These are phyloP conservation scores for Tillandsia leiboldiana DNA, from an alignment of 176 grass and related monocot genomes.

Conservation along the genomic window DNA sequence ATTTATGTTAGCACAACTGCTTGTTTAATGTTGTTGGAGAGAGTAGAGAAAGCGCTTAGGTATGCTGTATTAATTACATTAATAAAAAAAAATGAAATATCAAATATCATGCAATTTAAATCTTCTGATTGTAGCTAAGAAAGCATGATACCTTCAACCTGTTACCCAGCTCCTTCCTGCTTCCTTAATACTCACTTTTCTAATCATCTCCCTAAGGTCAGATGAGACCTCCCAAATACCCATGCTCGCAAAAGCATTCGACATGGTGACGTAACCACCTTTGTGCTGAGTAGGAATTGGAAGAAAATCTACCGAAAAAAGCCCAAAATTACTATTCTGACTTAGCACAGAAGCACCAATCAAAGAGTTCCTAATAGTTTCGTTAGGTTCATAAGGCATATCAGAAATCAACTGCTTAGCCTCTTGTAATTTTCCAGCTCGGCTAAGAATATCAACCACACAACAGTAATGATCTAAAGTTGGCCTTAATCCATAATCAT, in stretches of 20 bases:
- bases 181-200: constrained; percentile 7
- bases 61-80: no score
- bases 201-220: constrained; percentile 17
- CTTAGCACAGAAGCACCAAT: constrained; percentile 9
- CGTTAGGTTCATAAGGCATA: constrained; percentile 23
- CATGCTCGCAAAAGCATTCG: constrained; percentile 24
- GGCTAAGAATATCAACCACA: constrained; percentile 27
- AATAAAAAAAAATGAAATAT: no score
- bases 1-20: no score
- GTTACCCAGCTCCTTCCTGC: constrained; percentile 21
- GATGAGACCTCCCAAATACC: constrained; percentile 23
- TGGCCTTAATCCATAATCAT: constrained; percentile 14
- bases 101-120: no score
- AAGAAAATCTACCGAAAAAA: background rate
- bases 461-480: constrained; percentile 32
- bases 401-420: constrained; percentile 24
- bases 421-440: constrained; percentile 23
- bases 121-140: background rate
- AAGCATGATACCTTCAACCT: background rate
- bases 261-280: constrained; percentile 10
- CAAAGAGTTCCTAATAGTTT: constrained; percentile 8
- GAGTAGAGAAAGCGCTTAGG: no score
- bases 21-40: no score
- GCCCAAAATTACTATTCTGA: constrained; percentile 6
- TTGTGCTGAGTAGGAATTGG: constrained; percentile 1